phyloP scores from a whole-genome alignment of 345 rosid genomes.

The Sisymbrium altissimum region DNA sequence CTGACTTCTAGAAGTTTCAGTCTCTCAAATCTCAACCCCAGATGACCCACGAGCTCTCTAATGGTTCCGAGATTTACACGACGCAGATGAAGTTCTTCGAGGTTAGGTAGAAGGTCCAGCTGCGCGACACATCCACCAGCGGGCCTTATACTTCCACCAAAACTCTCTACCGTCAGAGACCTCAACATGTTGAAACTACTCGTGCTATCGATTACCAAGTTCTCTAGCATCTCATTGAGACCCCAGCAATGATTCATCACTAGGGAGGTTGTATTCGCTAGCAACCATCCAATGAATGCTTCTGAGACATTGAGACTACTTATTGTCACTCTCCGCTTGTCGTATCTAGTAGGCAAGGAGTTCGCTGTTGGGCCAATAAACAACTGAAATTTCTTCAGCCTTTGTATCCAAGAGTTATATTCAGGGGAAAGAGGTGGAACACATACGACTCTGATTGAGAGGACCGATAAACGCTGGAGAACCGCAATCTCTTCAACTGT shows the following conservation, averaged over 20 bases:
- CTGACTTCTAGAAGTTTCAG: neutral
- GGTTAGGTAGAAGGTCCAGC: neutral
- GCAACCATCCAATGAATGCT: neutral
- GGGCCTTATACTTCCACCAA: neutral
- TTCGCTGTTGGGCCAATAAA: neutral
- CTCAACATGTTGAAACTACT: neutral
- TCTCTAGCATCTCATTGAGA: neutral
- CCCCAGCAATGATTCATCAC: neutral
- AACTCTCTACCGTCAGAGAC: neutral
- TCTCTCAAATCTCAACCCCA: neutral
- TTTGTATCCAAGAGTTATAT: neutral
- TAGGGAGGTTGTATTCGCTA: neutral
- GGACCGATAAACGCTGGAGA: too few species aligned
- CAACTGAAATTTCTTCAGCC: neutral
- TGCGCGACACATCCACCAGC: neutral
- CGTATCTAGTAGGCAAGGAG: neutral
- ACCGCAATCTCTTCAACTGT: constrained; percentile 17
- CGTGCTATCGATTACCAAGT: neutral
- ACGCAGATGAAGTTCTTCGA: neutral
- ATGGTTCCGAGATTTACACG: neutral
- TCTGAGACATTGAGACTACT: neutral
- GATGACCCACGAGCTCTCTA: neutral
- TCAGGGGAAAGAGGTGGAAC: too few species aligned
- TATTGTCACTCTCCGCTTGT: neutral
- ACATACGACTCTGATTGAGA: too few species aligned